phyloP scores from a whole-genome alignment of 2,329 filamentous ascomycete genomes.

The Westerdykella ornata region DNA sequence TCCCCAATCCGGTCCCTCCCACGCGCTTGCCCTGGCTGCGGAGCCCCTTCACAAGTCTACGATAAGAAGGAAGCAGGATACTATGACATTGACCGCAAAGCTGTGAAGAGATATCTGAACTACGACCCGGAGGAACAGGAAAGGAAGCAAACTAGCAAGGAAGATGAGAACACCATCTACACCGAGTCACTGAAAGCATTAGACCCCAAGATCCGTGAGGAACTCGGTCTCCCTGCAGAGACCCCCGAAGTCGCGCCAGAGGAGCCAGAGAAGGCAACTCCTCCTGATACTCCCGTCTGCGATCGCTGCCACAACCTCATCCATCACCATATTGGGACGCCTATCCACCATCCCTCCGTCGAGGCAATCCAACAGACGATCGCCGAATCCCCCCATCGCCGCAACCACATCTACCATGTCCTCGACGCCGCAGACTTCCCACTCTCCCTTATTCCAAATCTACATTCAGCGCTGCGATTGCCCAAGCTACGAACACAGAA shows the following conservation, averaged over 20 bases:
- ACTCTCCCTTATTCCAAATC: conserved; percentile 76
- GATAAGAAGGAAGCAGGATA: conserved; percentile 52
- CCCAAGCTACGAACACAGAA: conserved; percentile 73
- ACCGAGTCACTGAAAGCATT: conserved; percentile 29
- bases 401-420: conserved; percentile 93
- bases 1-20: conserved; percentile 36
- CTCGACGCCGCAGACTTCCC: conserved; percentile 95
- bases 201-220: conserved; percentile 21
- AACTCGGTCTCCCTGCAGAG: conserved; percentile 25
- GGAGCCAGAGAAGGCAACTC: conserved; percentile 1
- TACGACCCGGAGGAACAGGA: conserved; percentile 18
- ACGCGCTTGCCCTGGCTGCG: conserved; percentile 55
- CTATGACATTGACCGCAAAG: conserved; percentile 48
- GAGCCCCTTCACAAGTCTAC: conserved; percentile 53
- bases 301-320: conserved; percentile 78
- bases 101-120: conserved; percentile 38
- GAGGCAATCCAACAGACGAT: conserved; percentile 78
- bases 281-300: conserved; percentile 56
- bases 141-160: conserved; percentile 7
- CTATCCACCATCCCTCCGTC: conserved; percentile 75
- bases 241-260: conserved; percentile 7
- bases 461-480: conserved; percentile 63
- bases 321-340: conserved; percentile 64
- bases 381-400: conserved; percentile 76
- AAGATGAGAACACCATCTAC: conserved; percentile 34